Base-by-base conservation (phyloP, 352 stramenopile species). In the Phytophthora ohioensis region DNA sequence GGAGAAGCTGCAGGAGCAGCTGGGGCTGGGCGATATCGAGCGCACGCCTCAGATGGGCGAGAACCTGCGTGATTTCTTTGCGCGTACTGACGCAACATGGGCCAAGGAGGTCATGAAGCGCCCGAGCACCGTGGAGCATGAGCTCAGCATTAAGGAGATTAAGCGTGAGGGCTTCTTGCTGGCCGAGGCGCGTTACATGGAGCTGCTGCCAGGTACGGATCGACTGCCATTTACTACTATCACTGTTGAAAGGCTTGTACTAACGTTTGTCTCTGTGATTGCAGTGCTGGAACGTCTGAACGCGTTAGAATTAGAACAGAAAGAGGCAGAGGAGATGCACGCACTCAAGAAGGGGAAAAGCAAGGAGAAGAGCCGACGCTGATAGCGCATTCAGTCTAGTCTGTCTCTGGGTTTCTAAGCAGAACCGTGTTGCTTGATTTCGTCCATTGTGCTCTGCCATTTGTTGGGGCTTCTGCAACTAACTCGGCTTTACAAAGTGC, bases 31-130 rank as follows among this genome's bases (percentile, higher is more conserved):
- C 17, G 88, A 96, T 52, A 43, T 87, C 5, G 80, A 79, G 30
- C 85, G 84, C 31, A 97, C 88, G 49, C 90, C 87, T 1, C 87
- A 93, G 59, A 87, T 93, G 76, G 84, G 88, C 30, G 90, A 97
- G 60, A 93, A 88, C 62, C 68, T 97, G 57, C 85, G 90, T 11
- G 88, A 95, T 47, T 97, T 96, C 72, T 96, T 96, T 49, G 86
- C 86, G n/a, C 86, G 90, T 27, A 97, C 90, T 11, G 75, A 84
- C 46, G 77, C 78, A 6, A 90, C 85, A 38, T 97, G 90, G 90
- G 74, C 87, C 0, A 70, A 39, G 27, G 78, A 88, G 57, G 73
- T 95, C 4, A 87, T 83, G 57, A 57, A 85, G 46, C 75, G 78
- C 3, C 81, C 86, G 4, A 87, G 87, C 45, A 93, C 88, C 34